Evolutionary conservation across 495 filamentous ascomycete species (phyloP).

Genomic region (Penicillium lagena): DNA sequence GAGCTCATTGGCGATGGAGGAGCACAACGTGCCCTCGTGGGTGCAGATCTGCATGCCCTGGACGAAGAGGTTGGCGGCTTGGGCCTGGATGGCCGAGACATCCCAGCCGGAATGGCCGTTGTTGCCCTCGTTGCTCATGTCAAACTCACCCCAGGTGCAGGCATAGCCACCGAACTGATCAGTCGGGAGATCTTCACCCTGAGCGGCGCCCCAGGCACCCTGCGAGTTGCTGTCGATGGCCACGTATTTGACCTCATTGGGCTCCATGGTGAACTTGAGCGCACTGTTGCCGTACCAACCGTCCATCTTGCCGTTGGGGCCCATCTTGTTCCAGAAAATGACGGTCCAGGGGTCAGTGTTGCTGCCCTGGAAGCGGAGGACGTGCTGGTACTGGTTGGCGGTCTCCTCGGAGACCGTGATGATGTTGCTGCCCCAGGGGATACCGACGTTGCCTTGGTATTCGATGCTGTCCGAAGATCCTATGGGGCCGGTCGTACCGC

Average conservation of each 20-base stretch:
- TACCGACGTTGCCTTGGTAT: slow-evolving; percentile 40
- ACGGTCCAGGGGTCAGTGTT: slow-evolving; percentile 32
- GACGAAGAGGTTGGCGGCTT: slow-evolving; percentile 21
- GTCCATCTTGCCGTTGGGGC: slow-evolving; percentile 26
- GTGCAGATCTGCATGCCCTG: slow-evolving; percentile 40
- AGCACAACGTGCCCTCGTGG: slow-evolving; percentile 19
- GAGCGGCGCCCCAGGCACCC: slow-evolving; percentile 31
- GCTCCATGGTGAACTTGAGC: slow-evolving; percentile 32
- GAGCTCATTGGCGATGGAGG: slow-evolving; percentile 22
- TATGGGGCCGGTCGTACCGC: slow-evolving; percentile 13
- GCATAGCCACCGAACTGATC: slow-evolving; percentile 28
- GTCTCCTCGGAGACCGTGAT: slow-evolving; percentile 29
- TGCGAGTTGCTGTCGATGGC: slow-evolving; percentile 42
- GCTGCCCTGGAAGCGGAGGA: slow-evolving; percentile 38
- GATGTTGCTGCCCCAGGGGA: slow-evolving; percentile 50
- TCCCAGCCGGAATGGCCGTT: slow-evolving; percentile 45
- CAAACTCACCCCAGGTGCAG: slow-evolving; percentile 49
- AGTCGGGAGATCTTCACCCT: slow-evolving; percentile 23
- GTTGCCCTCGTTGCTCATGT: slow-evolving; percentile 45
- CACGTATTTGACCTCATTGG: slow-evolving; percentile 35
- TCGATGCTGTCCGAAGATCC: slow-evolving; percentile 11
- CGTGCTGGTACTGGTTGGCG: slow-evolving; percentile 38
- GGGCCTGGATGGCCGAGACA: slow-evolving; percentile 44
- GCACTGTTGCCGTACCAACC: slow-evolving; percentile 37
- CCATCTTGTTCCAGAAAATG: slow-evolving; percentile 49